Evolutionary conservation across 2,329 filamentous ascomycete genomes (phyloP).

Genomic region (Cladorrhinum sp.): DNA sequence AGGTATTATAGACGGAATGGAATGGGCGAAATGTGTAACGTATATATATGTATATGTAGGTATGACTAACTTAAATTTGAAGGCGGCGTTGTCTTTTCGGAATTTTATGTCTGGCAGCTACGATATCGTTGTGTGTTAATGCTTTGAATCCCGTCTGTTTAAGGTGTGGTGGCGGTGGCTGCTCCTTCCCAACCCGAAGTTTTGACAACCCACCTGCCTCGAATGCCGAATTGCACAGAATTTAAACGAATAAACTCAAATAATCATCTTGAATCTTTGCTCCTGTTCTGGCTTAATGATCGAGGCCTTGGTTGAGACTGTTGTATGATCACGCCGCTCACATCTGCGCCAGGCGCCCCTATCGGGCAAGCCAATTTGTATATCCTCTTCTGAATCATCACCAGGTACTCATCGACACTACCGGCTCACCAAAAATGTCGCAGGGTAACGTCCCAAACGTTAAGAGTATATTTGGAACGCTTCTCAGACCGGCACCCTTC

Average conservation of each 20-base stretch:
- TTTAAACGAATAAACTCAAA: neutral
- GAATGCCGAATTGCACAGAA: neutral
- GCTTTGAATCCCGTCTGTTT: neutral
- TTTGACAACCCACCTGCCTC: neutral
- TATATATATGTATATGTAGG: slow-evolving; percentile 8
- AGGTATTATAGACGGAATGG: slow-evolving; percentile 7
- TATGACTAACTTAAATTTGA: neutral
- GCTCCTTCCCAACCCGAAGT: neutral
- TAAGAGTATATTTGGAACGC: neutral
- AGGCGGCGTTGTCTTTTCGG: neutral
- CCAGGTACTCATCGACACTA: no score
- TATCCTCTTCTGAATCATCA: no score
- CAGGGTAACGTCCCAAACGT: neutral
- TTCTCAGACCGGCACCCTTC: neutral
- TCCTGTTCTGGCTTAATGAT: neutral
- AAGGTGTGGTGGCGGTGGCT: neutral
- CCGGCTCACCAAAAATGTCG: neutral
- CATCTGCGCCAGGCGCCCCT: no score
- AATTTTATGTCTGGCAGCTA: neutral
- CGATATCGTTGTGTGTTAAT: neutral
- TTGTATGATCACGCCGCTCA: neutral
- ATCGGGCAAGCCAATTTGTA: no score
- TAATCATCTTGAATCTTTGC: neutral
- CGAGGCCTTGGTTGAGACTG: neutral
- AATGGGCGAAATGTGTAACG: slow-evolving; percentile 1